Conservation (phyloP, 768 basidiomycete species). For the Leucogyrophana mollusca region DNA sequence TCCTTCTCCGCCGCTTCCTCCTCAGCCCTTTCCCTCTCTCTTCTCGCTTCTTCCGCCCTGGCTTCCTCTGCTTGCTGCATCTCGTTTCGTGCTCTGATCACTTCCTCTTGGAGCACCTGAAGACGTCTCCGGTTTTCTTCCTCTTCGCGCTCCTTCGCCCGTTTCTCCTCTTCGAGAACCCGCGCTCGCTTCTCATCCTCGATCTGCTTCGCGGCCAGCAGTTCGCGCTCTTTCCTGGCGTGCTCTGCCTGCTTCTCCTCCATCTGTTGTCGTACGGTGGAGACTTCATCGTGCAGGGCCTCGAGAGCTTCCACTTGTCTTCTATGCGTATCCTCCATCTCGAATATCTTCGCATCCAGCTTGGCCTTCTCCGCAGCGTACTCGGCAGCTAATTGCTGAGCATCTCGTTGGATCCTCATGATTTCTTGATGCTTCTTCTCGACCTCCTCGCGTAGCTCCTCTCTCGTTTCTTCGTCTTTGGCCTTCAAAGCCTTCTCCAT, state of each 20-base stretch:
- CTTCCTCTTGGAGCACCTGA: constrained; percentile 22
- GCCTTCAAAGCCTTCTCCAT: constrained; percentile 42
- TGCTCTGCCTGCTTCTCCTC: constrained; percentile 27
- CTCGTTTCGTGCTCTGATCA: constrained; percentile 23
- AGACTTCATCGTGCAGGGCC: constrained; percentile 27
- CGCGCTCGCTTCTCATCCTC: constrained; percentile 28
- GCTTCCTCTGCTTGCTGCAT: constrained; percentile 17
- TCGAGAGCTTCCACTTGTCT: constrained; percentile 15
- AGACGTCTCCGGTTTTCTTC: constrained; percentile 28
- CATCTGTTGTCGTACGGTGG: constrained; percentile 23
- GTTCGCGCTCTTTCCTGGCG: constrained; percentile 24
- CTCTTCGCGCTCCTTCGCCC: constrained; percentile 23
- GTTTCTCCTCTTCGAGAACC: constrained; percentile 30
- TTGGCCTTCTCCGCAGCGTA: constrained; percentile 37
- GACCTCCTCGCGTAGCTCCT: constrained; percentile 44
- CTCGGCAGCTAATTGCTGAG: constrained; percentile 38
- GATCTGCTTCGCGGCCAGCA: constrained; percentile 20
- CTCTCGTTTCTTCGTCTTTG: constrained; percentile 46
- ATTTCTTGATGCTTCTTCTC: constrained; percentile 44
- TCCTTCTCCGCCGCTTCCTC: constrained; percentile 29
- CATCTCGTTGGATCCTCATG: constrained; percentile 37
- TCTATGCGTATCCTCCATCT: constrained; percentile 25
- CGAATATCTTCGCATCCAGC: constrained; percentile 24
- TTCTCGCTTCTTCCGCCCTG: constrained; percentile 23
- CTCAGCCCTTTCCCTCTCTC: constrained; percentile 28